These are phyloP conservation scores for Nothophoma quercina DNA, from an alignment of 2,329 filamentous ascomycete genomes.

Conservation along the genomic window DNA sequence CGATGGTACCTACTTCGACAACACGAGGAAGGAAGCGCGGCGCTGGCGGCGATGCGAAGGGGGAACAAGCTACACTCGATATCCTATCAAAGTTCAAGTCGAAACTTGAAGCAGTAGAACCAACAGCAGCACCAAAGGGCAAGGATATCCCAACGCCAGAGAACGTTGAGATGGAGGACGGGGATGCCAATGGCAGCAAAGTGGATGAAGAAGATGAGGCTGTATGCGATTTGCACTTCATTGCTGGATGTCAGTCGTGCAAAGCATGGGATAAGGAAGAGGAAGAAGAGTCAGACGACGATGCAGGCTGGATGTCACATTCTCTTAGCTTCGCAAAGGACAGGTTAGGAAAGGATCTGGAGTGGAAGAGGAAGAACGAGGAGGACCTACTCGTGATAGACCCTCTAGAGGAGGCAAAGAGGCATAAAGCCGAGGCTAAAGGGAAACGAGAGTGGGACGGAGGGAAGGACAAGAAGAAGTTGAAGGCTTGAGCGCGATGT, in stretches of 20 bases:
- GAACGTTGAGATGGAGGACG: slow-evolving; percentile 25
- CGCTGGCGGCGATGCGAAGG: slow-evolving; percentile 61
- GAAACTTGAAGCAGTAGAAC: slow-evolving; percentile 64
- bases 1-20: slow-evolving; percentile 76
- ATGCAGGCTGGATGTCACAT: slow-evolving; percentile 84
- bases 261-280: slow-evolving; percentile 80
- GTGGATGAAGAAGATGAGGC: slow-evolving; percentile 50
- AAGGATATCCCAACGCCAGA: slow-evolving; percentile 26
- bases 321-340: slow-evolving; percentile 87
- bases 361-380: slow-evolving; percentile 88
- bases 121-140: slow-evolving; percentile 49
- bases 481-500: slow-evolving; percentile 14
- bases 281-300: slow-evolving; percentile 64
- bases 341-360: slow-evolving; percentile 86
- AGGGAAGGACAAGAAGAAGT: slow-evolving; percentile 32
- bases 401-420: slow-evolving; percentile 80
- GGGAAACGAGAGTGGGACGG: slow-evolving; percentile 40
- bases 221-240: slow-evolving; percentile 93
- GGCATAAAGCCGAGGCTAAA: slow-evolving; percentile 68
- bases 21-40: slow-evolving; percentile 74
- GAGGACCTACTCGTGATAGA: slow-evolving; percentile 94
- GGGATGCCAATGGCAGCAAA: slow-evolving; percentile 5
- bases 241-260: slow-evolving; percentile 93
- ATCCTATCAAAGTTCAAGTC: slow-evolving; percentile 81
- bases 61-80: slow-evolving; percentile 65